phyloP scores from a whole-genome alignment of 1,284 basidiomycete species.

The Agroathelia rolfsii region DNA sequence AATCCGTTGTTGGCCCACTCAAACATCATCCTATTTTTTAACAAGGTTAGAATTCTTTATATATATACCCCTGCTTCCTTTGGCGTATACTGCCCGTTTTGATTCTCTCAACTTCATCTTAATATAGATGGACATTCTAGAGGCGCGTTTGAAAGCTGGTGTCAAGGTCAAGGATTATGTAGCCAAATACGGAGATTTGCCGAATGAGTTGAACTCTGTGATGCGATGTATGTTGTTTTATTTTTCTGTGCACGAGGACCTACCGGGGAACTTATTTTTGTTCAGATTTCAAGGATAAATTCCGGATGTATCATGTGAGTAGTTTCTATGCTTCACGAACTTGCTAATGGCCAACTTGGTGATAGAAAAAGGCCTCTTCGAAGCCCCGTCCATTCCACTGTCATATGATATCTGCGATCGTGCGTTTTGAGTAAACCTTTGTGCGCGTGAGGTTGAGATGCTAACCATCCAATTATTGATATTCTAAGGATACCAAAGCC shows the following conservation, averaged over 20 bases:
- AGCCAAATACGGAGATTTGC: constrained; percentile 46
- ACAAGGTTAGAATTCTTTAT: constrained; percentile 36
- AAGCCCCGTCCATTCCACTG: constrained; percentile 37
- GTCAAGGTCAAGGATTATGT: constrained; percentile 50
- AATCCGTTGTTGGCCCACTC: constrained; percentile 45
- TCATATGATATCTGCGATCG: constrained; percentile 40
- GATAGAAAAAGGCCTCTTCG: constrained; percentile 35
- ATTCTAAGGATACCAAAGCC: constrained; percentile 34
- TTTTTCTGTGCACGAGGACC: constrained; percentile 3
- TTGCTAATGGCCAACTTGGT: constrained; percentile 7
- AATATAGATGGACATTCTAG: constrained; percentile 47
- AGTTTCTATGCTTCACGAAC: not conserved
- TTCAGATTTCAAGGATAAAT: constrained; percentile 44
- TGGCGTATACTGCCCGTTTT: no score
- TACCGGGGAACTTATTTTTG: no score
- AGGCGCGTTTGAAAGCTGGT: constrained; percentile 45
- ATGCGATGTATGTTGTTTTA: constrained; percentile 34
- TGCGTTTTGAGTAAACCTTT: constrained; percentile 16
- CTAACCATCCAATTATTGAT: not conserved
- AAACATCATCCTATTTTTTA: constrained; percentile 56
- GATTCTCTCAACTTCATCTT: not conserved
- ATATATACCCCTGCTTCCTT: not conserved
- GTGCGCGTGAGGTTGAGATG: no score
- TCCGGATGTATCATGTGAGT: constrained; percentile 36
- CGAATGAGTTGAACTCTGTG: constrained; percentile 44